phyloP scores from a whole-genome alignment of 371 early-diverging fungal species.

The Lichtheimia ramosa region DNA sequence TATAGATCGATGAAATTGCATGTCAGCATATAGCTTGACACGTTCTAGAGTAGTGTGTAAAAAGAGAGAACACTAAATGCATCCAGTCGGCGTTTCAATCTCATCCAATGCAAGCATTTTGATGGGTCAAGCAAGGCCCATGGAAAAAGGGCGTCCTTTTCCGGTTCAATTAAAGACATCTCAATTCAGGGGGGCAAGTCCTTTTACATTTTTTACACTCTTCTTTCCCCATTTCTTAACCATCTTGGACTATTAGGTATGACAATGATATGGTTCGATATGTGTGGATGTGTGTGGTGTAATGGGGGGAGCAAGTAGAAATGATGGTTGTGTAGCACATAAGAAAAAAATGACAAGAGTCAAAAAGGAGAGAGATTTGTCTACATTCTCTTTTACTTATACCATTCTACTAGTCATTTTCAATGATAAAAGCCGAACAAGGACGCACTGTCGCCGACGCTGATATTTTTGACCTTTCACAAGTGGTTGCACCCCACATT shows the following conservation, averaged over 20 bases:
- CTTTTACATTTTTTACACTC: constrained; percentile 3
- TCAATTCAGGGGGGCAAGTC: constrained; percentile 2
- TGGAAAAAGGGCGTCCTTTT: neutral
- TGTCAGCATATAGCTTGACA: too few species aligned
- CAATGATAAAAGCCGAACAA: neutral
- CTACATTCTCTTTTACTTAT: neutral
- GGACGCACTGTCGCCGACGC: constrained; percentile 10
- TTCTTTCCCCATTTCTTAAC: neutral
- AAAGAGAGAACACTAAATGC: too few species aligned
- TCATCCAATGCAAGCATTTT: constrained; percentile 3
- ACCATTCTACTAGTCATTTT: too few species aligned
- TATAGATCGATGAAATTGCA: too few species aligned
- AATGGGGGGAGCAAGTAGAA: too few species aligned
- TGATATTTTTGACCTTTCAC: constrained; percentile 11
- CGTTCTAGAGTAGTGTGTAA: too few species aligned
- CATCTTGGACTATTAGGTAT: too few species aligned
- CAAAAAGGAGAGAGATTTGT: too few species aligned
- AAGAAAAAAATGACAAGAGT: too few species aligned
- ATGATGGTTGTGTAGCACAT: too few species aligned
- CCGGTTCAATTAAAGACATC: constrained; percentile 3
- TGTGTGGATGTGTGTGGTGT: too few species aligned
- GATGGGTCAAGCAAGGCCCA: neutral
- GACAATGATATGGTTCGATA: too few species aligned
- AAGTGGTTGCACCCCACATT: neutral
- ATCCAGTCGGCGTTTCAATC: neutral